phyloP scores from a whole-genome alignment of 345 rosid genomes.

The Syzygium jambos region DNA sequence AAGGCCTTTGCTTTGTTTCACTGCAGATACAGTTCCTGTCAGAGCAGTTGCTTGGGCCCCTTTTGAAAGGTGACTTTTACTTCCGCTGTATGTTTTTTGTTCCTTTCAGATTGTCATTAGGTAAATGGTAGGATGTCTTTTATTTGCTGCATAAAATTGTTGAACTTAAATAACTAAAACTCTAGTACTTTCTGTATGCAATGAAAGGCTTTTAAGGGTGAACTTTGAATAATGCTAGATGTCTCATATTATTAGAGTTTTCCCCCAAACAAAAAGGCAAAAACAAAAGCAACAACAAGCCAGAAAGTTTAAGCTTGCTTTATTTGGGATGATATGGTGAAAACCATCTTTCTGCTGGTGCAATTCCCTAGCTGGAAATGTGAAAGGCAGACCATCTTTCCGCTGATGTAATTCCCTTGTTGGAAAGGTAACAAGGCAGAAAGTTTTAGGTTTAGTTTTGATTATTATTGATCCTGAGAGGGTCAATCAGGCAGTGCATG shows the following conservation, averaged over 20 bases:
- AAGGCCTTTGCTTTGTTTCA: conserved; percentile 75
- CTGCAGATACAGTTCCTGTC: conserved; percentile 77
- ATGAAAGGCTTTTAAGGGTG: neutral
- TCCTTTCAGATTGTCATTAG: neutral
- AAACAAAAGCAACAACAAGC: neutral
- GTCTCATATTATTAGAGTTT: neutral
- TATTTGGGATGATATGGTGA: neutral
- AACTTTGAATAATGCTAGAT: neutral
- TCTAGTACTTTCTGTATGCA: neutral
- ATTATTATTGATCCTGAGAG: neutral
- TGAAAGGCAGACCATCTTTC: neutral
- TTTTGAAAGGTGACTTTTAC: conserved; percentile 39
- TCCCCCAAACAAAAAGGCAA: neutral
- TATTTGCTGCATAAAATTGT: neutral
- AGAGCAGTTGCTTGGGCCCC: conserved; percentile 95
- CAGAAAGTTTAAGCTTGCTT: neutral
- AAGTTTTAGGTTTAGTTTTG: neutral
- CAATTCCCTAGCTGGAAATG: neutral
- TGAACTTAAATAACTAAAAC: neutral
- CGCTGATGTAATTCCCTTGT: neutral
- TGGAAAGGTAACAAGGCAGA: neutral
- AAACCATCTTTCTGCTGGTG: neutral
- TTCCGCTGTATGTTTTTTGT: neutral
- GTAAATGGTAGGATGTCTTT: neutral
- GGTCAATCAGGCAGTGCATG: neutral